Percentiles rank a stretch among this genome's conserved stretches.
Evolutionary conservation across 139 green algal species (phyloP).

Genomic region (Micractinium conductrix): DNA sequence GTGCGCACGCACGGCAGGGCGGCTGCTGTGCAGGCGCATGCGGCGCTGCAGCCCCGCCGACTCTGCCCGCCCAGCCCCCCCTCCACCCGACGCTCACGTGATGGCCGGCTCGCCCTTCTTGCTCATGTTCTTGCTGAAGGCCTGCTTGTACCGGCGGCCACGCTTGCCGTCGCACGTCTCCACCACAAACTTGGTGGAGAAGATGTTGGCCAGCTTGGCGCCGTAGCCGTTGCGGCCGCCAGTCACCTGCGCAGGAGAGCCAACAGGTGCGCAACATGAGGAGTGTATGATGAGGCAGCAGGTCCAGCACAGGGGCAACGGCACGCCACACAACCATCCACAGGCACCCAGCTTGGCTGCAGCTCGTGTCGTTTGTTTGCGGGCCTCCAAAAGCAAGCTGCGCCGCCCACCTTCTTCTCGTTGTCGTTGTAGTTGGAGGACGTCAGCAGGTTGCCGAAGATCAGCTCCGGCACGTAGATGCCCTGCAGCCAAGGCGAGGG

Average conservation of each 20-base stretch:
- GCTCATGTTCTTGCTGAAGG: conserved; percentile 86
- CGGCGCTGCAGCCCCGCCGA: neutral
- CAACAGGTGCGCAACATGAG: neutral
- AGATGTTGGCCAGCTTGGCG: conserved; percentile 99
- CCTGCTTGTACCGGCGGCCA: conserved; percentile 88
- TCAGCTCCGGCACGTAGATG: conserved; percentile 98
- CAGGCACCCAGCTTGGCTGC: neutral
- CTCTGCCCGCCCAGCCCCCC: neutral
- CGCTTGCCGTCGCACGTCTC: conserved; percentile 95
- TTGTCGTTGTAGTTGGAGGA: conserved; percentile 98
- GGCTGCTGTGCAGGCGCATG: neutral
- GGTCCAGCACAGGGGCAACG: no score
- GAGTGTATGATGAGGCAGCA: neutral
- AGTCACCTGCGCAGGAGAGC: conserved; percentile 74
- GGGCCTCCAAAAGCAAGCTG: no score
- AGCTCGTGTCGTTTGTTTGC: neutral
- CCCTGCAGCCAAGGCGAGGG: conserved; percentile 14
- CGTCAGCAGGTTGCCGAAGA: conserved; percentile 99
- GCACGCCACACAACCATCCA: neutral
- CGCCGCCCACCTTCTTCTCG: conserved; percentile 90
- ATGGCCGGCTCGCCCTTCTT: conserved; percentile 80
- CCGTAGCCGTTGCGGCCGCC: conserved; percentile 98
- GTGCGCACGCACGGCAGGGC: neutral
- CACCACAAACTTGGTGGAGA: conserved; percentile 96
- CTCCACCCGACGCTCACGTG: conserved; percentile 26